Base-by-base conservation (phyloP, 2,329 filamentous ascomycete genomes). In the Madurella fahalii region DNA sequence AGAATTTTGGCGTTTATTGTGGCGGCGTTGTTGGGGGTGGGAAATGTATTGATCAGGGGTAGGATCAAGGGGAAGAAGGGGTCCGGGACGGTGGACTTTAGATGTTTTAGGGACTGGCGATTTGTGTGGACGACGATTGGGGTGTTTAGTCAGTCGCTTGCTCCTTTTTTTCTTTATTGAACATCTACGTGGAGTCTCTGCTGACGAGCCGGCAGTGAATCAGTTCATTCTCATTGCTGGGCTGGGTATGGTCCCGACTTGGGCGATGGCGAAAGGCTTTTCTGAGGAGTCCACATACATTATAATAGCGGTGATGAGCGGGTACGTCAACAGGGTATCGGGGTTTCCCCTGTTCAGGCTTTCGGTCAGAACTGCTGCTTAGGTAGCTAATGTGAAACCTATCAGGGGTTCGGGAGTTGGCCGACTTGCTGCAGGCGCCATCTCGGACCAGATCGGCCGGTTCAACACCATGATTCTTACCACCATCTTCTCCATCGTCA, bases 381-480 rank as follows among this genome's bases (percentile, higher is more conserved):
- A 9, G 20, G 40, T 54, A 9, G 20, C 46, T 54, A n/a, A 54
- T 44, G 11, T 40, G 17, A 37, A 34, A n/a, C n/a, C 2, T 41
- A 37, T 8, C 32, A 56, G 53, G 30, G 53, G 48, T 31, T 56
- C 53, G 13, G 53, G 53, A 5, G 44, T 52, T 37, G 53, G 53
- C 17, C 25, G 53, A 20, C 32, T 56, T 15, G 40, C 49, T 1
- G 53, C 53, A 11, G 53, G 53, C 9, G 48, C 48, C 30, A 52
- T 56, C 25, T 56, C 53, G 18, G 53, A 56, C n/a, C 34, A 40
- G 8, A 52, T 56, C 11, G 53, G 53, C 5, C 53, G 53, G 2
- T 56, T 56, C 49, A 56, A 56, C 53, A 56, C 53, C 16, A 56
- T 56, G 53, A 56, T 56, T 2, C 18, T 52, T 16, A 56, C 48